phyloP scores from a whole-genome alignment of 768 basidiomycete genomes.

The Pulveroboletus sp. region DNA sequence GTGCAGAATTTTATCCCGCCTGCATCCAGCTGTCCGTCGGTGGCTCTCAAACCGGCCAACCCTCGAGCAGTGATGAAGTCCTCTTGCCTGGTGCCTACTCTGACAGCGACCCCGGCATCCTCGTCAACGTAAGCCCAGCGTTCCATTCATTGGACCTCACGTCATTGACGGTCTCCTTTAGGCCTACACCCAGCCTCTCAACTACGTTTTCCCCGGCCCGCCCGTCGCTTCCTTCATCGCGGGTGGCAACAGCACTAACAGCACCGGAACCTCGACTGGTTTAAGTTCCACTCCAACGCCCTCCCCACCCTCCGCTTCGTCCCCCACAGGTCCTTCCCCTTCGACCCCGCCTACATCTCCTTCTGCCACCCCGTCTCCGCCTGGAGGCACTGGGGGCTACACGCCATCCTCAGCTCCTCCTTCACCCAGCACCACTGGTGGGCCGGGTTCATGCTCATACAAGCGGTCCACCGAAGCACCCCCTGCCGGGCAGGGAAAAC shows the following conservation, averaged over 20 bases:
- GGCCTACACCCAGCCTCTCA: slow-evolving; percentile 27
- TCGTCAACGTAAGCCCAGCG: slow-evolving; percentile 37
- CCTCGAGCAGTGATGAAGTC: slow-evolving; percentile 39
- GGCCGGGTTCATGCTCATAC: slow-evolving; percentile 2
- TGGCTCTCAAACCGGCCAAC: slow-evolving; percentile 24
- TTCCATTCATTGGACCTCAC: not conserved
- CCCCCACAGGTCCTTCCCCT: not conserved
- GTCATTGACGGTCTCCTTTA: slow-evolving; percentile 1
- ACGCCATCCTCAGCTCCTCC: not conserved
- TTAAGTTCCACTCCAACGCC: slow-evolving; percentile 4
- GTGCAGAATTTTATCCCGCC: slow-evolving; percentile 42
- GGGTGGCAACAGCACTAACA: slow-evolving; percentile 7
- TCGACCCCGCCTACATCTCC: not conserved
- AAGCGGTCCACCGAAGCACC: slow-evolving; percentile 12
- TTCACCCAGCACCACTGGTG: not conserved
- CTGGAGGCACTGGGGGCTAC: not conserved
- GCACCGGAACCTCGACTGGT: slow-evolving; percentile 4
- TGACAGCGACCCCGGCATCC: slow-evolving; percentile 67
- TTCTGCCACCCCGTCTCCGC: not conserved
- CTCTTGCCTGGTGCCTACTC: slow-evolving; percentile 69
- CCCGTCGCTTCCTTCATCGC: slow-evolving; percentile 40
- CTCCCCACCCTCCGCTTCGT: no score
- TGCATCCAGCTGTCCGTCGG: slow-evolving; percentile 28
- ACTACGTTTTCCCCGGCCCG: slow-evolving; percentile 55
- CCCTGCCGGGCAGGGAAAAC: slow-evolving; percentile 1